Evolutionary conservation across 163 green algal species (phyloP).

Genomic region (Scenedesmus sp.): DNA sequence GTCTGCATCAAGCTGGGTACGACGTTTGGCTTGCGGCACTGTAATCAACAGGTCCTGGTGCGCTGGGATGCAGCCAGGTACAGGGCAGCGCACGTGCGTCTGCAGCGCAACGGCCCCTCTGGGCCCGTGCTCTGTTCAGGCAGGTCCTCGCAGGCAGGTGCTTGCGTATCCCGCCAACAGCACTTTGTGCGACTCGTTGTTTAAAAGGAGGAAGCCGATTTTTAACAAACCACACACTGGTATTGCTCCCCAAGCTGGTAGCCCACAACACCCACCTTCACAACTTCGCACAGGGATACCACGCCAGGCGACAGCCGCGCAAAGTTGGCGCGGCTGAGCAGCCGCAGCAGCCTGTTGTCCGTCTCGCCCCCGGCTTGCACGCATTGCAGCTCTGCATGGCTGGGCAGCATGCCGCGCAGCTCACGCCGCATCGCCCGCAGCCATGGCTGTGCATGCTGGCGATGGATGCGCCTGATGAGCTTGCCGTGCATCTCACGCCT

Average conservation of each 20-base stretch:
- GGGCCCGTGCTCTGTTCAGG: no score
- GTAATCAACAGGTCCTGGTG: background rate
- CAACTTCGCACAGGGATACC: background rate
- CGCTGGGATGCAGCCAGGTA: no score
- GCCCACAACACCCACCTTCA: background rate
- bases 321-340: background rate
- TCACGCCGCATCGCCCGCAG: background rate
- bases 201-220: no score
- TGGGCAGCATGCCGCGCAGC: background rate
- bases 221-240: no score
- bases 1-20: background rate
- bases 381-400: background rate
- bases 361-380: background rate
- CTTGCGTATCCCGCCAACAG: no score
- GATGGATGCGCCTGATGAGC: background rate
- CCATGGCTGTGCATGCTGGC: background rate
- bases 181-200: no score
- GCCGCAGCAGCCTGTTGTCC: background rate
- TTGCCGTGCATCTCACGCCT: background rate
- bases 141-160: no score
- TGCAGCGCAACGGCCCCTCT: no score
- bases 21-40: background rate
- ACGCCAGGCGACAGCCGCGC: background rate
- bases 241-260: no score
- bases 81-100: no score